Evolutionary conservation across 768 basidiomycete genomes (phyloP).

Genomic region (Leucocoprinus leucothites): DNA sequence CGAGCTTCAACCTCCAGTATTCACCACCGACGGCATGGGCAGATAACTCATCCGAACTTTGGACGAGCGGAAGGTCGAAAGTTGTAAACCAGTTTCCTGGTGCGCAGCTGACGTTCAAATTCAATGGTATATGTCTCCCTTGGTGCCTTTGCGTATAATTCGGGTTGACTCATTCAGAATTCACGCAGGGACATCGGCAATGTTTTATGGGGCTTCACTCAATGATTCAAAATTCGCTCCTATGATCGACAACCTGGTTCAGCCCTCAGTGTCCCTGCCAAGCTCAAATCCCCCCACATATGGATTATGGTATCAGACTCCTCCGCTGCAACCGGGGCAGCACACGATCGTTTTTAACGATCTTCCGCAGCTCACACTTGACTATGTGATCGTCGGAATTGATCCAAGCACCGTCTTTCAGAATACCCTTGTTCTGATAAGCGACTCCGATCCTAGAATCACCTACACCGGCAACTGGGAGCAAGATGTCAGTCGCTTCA

Average conservation of each 20-base stretch:
- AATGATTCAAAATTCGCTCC: slow-evolving; percentile 2
- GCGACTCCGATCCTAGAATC: slow-evolving; percentile 21
- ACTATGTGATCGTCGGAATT: slow-evolving; percentile 22
- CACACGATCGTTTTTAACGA: slow-evolving; percentile 23
- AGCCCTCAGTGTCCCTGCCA: background rate
- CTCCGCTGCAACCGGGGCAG: slow-evolving; percentile 19
- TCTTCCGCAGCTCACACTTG: slow-evolving; percentile 20
- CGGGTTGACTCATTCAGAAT: background rate
- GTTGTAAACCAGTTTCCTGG: background rate
- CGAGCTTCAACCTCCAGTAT: background rate
- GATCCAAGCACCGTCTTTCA: slow-evolving; percentile 20
- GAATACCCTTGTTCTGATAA: slow-evolving; percentile 21
- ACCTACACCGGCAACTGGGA: slow-evolving; percentile 20
- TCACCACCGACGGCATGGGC: slow-evolving; percentile 5
- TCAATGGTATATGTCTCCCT: background rate
- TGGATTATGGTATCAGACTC: slow-evolving; percentile 24
- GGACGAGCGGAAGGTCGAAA: slow-evolving; percentile 2
- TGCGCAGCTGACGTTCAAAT: slow-evolving; percentile 1
- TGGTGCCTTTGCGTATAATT: background rate
- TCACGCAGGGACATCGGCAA: slow-evolving; percentile 1
- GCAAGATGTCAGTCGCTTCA: background rate
- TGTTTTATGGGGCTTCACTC: slow-evolving; percentile 4
- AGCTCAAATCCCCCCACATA: slow-evolving; percentile 6
- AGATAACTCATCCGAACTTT: slow-evolving; percentile 6
- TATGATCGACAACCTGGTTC: background rate